Evolutionary conservation across 306 rosid genomes (phyloP).

Genomic region (Abrus precatorius): DNA sequence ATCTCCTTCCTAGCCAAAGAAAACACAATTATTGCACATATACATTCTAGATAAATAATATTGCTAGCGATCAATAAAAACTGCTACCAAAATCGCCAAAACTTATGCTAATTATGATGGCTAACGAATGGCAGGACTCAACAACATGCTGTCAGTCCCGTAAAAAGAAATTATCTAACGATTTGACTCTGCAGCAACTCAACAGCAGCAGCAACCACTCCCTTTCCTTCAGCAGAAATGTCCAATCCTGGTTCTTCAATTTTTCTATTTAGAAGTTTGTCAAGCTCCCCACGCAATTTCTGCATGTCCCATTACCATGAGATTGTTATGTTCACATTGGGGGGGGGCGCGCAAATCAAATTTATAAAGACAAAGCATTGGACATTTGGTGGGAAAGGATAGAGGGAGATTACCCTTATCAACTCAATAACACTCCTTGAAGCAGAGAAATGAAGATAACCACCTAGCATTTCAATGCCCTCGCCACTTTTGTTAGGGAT

Average conservation of each 20-base stretch:
- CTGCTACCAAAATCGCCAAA: conserved; percentile 41
- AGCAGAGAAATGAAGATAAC: conserved; percentile 97
- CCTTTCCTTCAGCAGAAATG: conserved; percentile 79
- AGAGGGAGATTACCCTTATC: conserved; percentile 68
- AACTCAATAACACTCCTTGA: conserved; percentile 85
- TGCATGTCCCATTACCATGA: conserved; percentile 52
- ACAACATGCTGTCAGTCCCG: not conserved
- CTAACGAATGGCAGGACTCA: conserved; percentile 28
- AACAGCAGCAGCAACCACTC: conserved; percentile 83
- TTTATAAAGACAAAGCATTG: conserved; percentile 10
- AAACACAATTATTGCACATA: conserved; percentile 30
- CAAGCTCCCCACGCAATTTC: conserved; percentile 91
- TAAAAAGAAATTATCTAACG: conserved; percentile 28
- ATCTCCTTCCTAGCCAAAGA: conserved; percentile 20
- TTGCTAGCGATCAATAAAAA: conserved; percentile 30
- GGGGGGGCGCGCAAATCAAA: not conserved
- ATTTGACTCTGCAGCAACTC: conserved; percentile 81
- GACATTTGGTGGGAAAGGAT: conserved; percentile 30
- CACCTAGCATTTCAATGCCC: conserved; percentile 98
- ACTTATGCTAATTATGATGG: conserved; percentile 26
- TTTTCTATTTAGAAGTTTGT: conserved; percentile 84
- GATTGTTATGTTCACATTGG: conserved; percentile 17
- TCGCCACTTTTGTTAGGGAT: conserved; percentile 73
- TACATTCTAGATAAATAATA: conserved; percentile 27
- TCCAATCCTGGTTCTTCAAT: conserved; percentile 85